Evolutionary conservation across 2,329 filamentous ascomycete genomes (phyloP), one percentile per base, ranked within the genome.

Genomic region (Madurella mycetomatis): DNA sequence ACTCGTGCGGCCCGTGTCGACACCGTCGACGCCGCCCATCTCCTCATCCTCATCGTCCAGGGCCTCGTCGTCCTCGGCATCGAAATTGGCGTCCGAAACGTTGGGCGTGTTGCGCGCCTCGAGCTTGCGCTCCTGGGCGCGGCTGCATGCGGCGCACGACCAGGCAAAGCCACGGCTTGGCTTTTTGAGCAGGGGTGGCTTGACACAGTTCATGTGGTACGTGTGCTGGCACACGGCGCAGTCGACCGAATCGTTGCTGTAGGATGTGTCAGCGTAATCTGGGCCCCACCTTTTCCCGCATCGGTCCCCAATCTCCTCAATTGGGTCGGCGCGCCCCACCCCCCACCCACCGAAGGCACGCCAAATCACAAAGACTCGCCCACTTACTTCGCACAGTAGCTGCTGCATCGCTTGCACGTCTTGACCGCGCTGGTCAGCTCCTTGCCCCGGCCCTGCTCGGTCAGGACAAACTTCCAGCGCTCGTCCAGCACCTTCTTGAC

Each of bases 121-220:
- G 30, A 96, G 77, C 70, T 89, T 95, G 63, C 89, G 85, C 72
- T 97, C 94, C 68, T 96, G 92, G n/a, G 90, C 92, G 65, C 92
- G 86, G 70, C 91, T 96, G 72, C 94, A 99, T 55, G 92, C 88
- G 51, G 90, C 94, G 71, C 94, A 99, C 31, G 94, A 92, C 94
- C 94, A 99, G 4, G 91, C 94, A 73, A 99, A 99, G 40, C 94
- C 94, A 71, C 94, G 87, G 45, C 92, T 96, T 17, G 94, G 94
- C 72, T 99, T 99, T 72, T 96, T 99, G 50, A 91, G 80, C 59
- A 99, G 73, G 39, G 92, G 90, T 41, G 94, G 94, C 57, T 88
- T 87, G 53, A 99, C 94, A 70, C 94, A 99, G 66, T 92, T 90
- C 92, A 99, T 97, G 75, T 99, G 94, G 73, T 96, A 99, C 13